Evolutionary conservation across 2,329 filamentous ascomycete genomes (phyloP).

Genomic region (Pseudogymnoascus sp.): DNA sequence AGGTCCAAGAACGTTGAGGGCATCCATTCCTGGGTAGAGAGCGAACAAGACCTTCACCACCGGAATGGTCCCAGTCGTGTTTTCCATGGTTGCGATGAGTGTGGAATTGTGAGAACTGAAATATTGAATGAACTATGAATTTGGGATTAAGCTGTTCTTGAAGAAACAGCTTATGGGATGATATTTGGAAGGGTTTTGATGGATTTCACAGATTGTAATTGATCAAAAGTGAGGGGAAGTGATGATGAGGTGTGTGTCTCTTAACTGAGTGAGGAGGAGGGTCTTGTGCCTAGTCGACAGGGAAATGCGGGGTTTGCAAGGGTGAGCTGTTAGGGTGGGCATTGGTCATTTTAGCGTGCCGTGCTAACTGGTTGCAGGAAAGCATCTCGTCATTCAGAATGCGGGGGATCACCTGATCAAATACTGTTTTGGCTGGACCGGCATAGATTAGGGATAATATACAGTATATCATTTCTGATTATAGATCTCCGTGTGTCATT

Average conservation of each 20-base stretch:
- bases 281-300: slow-evolving; percentile 5
- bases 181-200: background rate
- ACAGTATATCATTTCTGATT: slow-evolving; percentile 4
- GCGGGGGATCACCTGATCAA: slow-evolving; percentile 6
- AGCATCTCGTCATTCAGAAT: slow-evolving; percentile 1
- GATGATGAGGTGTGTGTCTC: background rate
- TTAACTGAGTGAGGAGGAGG: background rate
- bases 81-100: slow-evolving; percentile 25
- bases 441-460: slow-evolving; percentile 5
- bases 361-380: slow-evolving; percentile 2
- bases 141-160: slow-evolving; percentile 2
- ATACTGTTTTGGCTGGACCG: background rate
- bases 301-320: slow-evolving; percentile 6
- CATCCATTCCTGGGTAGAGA: slow-evolving; percentile 47
- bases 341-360: background rate
- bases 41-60: slow-evolving; percentile 52
- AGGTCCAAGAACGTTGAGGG: slow-evolving; percentile 48
- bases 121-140: background rate
- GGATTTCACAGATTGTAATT: slow-evolving; percentile 1
- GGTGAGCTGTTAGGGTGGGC: slow-evolving; percentile 4
- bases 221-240: slow-evolving; percentile 5
- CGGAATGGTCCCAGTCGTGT: slow-evolving; percentile 20
- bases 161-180: background rate
- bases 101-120: slow-evolving; percentile 17
- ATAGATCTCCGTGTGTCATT: slow-evolving; percentile 11